Percentiles rank a stretch among this genome's conserved stretches.
phyloP scores from a whole-genome alignment of 345 rosid genomes.

The Boechera retrofracta region DNA sequence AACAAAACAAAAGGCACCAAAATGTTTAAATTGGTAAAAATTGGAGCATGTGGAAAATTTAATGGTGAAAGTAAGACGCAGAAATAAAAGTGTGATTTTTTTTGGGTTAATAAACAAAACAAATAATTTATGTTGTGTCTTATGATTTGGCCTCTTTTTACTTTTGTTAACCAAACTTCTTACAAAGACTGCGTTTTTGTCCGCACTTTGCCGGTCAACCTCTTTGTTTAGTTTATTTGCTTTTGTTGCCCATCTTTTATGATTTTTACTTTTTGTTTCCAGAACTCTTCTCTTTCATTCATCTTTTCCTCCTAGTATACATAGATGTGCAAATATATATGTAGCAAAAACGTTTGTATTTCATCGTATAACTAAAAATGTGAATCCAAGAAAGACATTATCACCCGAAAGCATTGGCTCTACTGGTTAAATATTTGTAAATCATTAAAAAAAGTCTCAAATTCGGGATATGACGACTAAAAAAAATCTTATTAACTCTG shows the following conservation, averaged over 20 bases:
- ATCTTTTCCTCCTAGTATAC: not conserved
- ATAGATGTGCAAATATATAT: not conserved
- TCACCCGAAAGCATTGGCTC: not conserved
- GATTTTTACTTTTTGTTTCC: constrained; percentile 11
- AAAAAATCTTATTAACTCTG: not conserved
- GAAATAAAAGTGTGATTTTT: constrained; percentile 6
- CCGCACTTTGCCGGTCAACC: constrained; percentile 42
- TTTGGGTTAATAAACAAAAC: not conserved
- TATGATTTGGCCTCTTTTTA: constrained; percentile 32
- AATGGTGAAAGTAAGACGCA: constrained; percentile 20
- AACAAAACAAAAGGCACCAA: constrained; percentile 12
- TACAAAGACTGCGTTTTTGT: constrained; percentile 39
- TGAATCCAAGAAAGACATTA: not conserved
- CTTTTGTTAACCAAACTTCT: constrained; percentile 39
- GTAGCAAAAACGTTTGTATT: not conserved
- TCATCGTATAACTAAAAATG: not conserved
- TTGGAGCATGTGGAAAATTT: constrained; percentile 10
- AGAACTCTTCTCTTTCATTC: constrained; percentile 1
- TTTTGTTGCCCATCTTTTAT: not conserved
- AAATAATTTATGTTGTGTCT: constrained; percentile 17
- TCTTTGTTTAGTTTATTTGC: constrained; percentile 13
- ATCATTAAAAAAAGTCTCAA: not conserved
- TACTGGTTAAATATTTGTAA: not conserved
- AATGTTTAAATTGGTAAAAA: constrained; percentile 22
- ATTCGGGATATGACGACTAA: not conserved